Evolutionary conservation across 139 green algal genomes (phyloP).

Genomic region (Bryopsis sp.): DNA sequence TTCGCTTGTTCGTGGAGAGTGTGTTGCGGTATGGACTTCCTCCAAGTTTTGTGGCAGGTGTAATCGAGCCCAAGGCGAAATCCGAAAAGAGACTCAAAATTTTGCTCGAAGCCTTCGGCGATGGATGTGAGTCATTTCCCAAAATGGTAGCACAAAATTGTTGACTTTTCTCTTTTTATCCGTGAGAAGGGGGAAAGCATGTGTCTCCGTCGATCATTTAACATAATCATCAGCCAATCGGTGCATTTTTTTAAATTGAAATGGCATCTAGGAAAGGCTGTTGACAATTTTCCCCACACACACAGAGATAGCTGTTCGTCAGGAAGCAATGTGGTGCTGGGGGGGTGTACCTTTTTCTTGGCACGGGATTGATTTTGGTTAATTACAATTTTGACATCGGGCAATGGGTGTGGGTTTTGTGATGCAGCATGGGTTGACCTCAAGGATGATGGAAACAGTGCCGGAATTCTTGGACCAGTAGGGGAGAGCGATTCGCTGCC

Average conservation of each 20-base stretch:
- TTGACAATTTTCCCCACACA: too few relatives aligned
- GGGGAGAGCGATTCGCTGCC: background rate
- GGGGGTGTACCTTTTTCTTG: too few relatives aligned
- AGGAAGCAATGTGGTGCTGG: too few relatives aligned
- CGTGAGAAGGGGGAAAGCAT: too few relatives aligned
- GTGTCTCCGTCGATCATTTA: too few relatives aligned
- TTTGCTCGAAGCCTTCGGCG: conserved; percentile 42
- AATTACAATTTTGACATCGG: background rate
- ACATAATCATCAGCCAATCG: too few relatives aligned
- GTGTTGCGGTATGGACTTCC: conserved; percentile 96
- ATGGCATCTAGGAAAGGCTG: too few relatives aligned
- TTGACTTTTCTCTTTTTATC: too few relatives aligned
- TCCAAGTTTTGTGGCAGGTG: conserved; percentile 50
- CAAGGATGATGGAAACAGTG: background rate
- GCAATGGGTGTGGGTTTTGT: background rate
- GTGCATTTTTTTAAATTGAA: too few relatives aligned
- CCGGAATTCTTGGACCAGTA: background rate
- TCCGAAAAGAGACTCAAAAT: conserved; percentile 47
- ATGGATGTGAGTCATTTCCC: conserved; percentile 26
- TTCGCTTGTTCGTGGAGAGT: conserved; percentile 94
- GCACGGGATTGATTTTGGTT: too few relatives aligned
- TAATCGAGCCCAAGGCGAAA: conserved; percentile 69
- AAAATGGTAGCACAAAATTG: too few relatives aligned
- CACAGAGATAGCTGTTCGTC: too few relatives aligned
- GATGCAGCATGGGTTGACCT: background rate